A percentile compares a stretch with the other conserved stretches of the same genome.
Conservation (phyloP, 345 rosid genomes). For the Orychophragmus violaceus region DNA sequence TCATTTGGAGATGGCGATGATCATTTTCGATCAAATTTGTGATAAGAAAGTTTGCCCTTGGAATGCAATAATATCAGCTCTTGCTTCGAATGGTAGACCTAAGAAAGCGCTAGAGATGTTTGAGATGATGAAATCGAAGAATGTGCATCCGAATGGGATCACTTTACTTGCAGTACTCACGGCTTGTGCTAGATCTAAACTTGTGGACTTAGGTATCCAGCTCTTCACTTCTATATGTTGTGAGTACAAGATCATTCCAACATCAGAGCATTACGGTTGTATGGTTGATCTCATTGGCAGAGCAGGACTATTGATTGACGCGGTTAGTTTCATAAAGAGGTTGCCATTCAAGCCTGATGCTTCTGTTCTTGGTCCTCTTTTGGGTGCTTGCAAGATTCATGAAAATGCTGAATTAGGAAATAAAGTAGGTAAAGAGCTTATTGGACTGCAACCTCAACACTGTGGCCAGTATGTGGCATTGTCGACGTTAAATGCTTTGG, state of each 20-base stretch:
- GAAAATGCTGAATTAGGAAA: constrained; percentile 46
- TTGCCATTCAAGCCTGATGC: constrained; percentile 65
- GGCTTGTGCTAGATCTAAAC: constrained; percentile 57
- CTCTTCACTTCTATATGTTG: constrained; percentile 36
- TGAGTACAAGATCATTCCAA: constrained; percentile 41
- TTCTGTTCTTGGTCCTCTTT: constrained; percentile 58
- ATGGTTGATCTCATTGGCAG: constrained; percentile 73
- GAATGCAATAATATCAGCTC: constrained; percentile 65
- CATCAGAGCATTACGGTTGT: constrained; percentile 71
- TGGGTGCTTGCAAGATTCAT: constrained; percentile 69
- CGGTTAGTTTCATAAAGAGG: constrained; percentile 37
- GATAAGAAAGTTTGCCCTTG: constrained; percentile 43
- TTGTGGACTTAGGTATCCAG: constrained; percentile 42
- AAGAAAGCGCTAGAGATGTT: constrained; percentile 48
- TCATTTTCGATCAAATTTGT: constrained; percentile 33
- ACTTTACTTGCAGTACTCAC: constrained; percentile 58
- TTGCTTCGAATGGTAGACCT: constrained; percentile 52
- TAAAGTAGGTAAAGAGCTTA: constrained; percentile 43
- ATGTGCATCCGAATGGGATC: constrained; percentile 44
- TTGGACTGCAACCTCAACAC: constrained; percentile 43
- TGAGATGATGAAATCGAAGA: constrained; percentile 39
- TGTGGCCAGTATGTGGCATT: constrained; percentile 48
- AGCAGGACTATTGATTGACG: constrained; percentile 58
- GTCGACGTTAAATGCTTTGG: constrained; percentile 43
- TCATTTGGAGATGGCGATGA: constrained; percentile 29